Evolutionary conservation across 371 early-diverging fungal species (phyloP).

Genomic region (Fennellomyces sp.): DNA sequence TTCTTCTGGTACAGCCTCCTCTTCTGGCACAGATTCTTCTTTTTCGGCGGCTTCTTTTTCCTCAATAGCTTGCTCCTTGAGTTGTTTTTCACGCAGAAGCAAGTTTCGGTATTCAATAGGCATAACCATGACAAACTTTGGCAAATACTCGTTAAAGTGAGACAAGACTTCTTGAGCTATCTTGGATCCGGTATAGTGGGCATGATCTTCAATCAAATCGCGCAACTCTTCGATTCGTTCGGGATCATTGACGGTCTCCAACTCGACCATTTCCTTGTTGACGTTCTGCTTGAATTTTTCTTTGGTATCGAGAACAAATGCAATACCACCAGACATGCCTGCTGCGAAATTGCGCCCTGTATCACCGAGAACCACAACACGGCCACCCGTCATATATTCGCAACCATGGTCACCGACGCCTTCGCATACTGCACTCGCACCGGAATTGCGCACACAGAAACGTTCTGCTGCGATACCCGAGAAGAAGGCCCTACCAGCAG

Average conservation of each 20-base stretch:
- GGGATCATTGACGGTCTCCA: slow-evolving; percentile 77
- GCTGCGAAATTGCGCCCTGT: slow-evolving; percentile 95
- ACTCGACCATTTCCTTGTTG: slow-evolving; percentile 91
- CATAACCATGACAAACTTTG: slow-evolving; percentile 91
- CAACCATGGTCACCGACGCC: slow-evolving; percentile 98
- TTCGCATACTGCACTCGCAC: slow-evolving; percentile 94
- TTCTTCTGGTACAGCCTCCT: slow-evolving; percentile 54
- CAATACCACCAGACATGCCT: slow-evolving; percentile 94
- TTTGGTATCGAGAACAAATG: slow-evolving; percentile 77
- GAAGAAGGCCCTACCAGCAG: slow-evolving; percentile 89
- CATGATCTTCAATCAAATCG: slow-evolving; percentile 81
- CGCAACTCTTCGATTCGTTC: slow-evolving; percentile 81
- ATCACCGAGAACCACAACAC: slow-evolving; percentile 80
- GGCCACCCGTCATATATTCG: slow-evolving; percentile 98
- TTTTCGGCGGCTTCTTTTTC: too few species aligned
- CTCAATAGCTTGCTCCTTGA: too few species aligned
- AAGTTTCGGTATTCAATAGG: slow-evolving; percentile 89
- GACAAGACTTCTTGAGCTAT: slow-evolving; percentile 75
- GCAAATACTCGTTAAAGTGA: slow-evolving; percentile 70
- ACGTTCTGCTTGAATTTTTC: slow-evolving; percentile 67
- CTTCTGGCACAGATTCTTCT: slow-evolving; percentile 54
- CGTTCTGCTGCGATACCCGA: slow-evolving; percentile 97
- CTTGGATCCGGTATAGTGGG: slow-evolving; percentile 80
- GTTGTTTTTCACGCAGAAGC: too few species aligned
- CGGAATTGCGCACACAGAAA: slow-evolving; percentile 97